Base-by-base conservation (phyloP, 768 basidiomycete genomes). In the Boletus vinaceobasis region DNA sequence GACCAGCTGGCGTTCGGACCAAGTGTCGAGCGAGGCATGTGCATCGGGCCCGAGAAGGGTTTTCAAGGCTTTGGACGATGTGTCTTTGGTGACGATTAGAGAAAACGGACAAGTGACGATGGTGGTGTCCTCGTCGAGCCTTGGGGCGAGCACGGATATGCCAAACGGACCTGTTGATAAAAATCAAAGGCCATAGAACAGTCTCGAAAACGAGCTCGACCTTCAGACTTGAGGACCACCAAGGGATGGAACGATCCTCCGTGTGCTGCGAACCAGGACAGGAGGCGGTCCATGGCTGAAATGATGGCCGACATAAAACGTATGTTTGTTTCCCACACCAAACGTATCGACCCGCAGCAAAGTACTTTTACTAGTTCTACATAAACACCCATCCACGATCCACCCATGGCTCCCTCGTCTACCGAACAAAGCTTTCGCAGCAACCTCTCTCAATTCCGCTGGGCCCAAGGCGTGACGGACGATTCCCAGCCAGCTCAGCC, bases 401-500 rank as follows among this genome's bases (percentile, higher is more conserved):
- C 33, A 33, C 11, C 9, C 23, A 64, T 52, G 61, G 43, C 59
- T 1, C 44, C 19, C n/a, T 38, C 48, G n/a, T 37, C 48, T 14
- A 61, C 76, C 56, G 89, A 93, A 71, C 87, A 86, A 65, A 79
- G 66, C 64, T 93, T 93, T 70, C 81, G 88, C 44, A 68, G 71
- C 36, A 89, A 86, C 60, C 83, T 93, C 60, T 87, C 86, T 3
- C 90, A 92, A 59, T 93, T 95, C 60, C 86, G 90, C 52, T 95
- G 93, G 93, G 84, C 91, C 0, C 76, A 83, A 52, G 85, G 88
- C 15, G 77, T 69, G 38, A 85, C 77, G 23, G 84, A 92, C 71
- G 89, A 91, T 65, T 86, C 90, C 0, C 81, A 82, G 52, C 73
- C 74, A 32, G 62, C 73, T 10, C 72, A 74, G 39, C 66, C 71